Conservation (phyloP, 176 grass and related monocot genomes). For the Calamus simplicifolius region DNA sequence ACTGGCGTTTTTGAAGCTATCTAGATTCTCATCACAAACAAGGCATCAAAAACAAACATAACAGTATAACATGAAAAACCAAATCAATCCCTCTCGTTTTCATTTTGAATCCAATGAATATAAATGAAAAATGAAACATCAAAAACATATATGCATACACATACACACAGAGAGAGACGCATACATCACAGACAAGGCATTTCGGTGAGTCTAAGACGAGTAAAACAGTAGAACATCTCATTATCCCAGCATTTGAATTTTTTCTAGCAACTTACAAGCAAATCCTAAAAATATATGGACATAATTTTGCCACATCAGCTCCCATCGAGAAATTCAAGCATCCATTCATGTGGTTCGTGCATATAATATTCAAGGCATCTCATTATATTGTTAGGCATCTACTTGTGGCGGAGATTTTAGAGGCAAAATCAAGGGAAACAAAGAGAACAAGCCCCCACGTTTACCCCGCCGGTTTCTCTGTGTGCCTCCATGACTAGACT, state of each 20-base stretch:
- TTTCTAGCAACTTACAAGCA: too few species aligned
- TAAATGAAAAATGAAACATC: fast-evolving
- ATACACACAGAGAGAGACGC: too few species aligned
- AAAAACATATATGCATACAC: neutral
- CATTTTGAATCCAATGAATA: too few species aligned
- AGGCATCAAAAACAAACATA: neutral
- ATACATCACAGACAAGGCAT: constrained; percentile 23
- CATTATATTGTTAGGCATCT: too few species aligned
- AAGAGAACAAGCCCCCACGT: neutral
- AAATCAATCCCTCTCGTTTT: too few species aligned
- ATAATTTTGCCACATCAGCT: neutral
- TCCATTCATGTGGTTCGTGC: constrained; percentile 43
- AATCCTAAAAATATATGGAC: too few species aligned
- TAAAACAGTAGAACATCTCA: too few species aligned
- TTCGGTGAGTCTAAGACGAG: neutral
- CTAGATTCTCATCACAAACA: constrained; percentile 30
- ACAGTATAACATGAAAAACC: too few species aligned
- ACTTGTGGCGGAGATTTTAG: neutral
- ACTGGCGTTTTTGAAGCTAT: constrained; percentile 51
- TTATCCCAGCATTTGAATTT: too few species aligned
- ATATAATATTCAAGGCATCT: neutral
- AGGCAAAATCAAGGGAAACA: neutral
- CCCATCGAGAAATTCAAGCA: constrained; percentile 78
- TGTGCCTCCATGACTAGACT: too few species aligned
- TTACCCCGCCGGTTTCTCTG: too few species aligned